Percentiles rank a stretch among this genome's conserved stretches.
phyloP scores from a whole-genome alignment of 192 early-diverging fungal species.

The Geranomyces variabilis region DNA sequence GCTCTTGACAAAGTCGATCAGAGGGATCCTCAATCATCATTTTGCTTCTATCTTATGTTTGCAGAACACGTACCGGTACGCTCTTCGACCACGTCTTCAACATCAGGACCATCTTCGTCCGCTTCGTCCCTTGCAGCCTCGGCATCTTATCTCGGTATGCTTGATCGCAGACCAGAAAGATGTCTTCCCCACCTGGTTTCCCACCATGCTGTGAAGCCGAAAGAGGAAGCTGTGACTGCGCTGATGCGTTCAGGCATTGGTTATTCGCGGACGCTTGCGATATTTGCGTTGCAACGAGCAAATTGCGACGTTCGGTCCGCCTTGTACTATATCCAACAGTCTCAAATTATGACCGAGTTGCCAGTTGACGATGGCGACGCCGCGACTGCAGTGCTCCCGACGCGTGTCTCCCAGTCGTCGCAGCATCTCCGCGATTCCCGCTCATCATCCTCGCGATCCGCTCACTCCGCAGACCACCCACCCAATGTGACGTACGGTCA shows the following conservation, averaged over 20 bases:
- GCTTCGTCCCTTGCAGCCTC: not conserved
- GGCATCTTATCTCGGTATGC: constrained; percentile 20
- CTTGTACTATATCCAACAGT: constrained; percentile 24
- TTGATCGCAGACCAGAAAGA: constrained; percentile 42
- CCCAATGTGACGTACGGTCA: not conserved
- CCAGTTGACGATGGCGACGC: not conserved
- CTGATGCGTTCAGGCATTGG: constrained; percentile 41
- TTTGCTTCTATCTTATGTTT: constrained; percentile 55
- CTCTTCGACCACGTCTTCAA: not conserved
- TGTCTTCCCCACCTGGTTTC: constrained; percentile 48
- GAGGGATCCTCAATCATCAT: constrained; percentile 41
- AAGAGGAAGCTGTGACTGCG: constrained; percentile 39
- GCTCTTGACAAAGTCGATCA: constrained; percentile 5
- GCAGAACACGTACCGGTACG: constrained; percentile 24
- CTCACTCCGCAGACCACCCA: constrained; percentile 7
- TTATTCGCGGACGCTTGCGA: constrained; percentile 24
- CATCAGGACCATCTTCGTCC: not conserved
- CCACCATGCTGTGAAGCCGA: constrained; percentile 46
- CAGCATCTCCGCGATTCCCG: not conserved
- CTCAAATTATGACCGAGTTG: not conserved
- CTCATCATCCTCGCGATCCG: not conserved
- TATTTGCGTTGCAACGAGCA: constrained; percentile 48
- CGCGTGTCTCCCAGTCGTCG: no score
- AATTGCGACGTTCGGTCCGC: constrained; percentile 51
- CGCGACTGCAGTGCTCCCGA: no score